A percentile compares a stretch with the other conserved stretches of the same genome.
Conservation (phyloP, 768 basidiomycete species). For the Termitomyces bulborhizus region DNA sequence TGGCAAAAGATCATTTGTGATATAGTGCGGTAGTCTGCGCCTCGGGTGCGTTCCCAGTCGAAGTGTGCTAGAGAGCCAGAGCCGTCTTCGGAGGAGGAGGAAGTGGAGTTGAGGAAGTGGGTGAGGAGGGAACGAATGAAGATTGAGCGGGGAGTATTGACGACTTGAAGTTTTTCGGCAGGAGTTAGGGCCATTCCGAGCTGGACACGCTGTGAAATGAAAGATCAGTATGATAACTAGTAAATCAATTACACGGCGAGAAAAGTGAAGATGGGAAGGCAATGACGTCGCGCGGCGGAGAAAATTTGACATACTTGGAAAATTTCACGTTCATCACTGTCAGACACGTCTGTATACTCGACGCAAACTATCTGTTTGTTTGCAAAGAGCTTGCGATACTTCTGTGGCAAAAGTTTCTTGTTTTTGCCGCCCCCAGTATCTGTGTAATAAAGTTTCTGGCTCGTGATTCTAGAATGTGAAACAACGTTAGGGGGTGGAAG, state of each 20-base stretch:
- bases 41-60: slow-evolving; percentile 45
- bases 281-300: not conserved
- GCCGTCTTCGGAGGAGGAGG: slow-evolving; percentile 39
- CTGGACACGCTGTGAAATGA: slow-evolving; percentile 54
- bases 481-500: not conserved
- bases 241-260: not conserved
- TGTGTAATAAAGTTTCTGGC: slow-evolving; percentile 53
- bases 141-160: slow-evolving; percentile 46
- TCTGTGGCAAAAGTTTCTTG: slow-evolving; percentile 34
- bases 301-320: slow-evolving; percentile 48
- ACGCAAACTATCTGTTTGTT: slow-evolving; percentile 78
- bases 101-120: slow-evolving; percentile 46
- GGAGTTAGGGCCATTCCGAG: slow-evolving; percentile 67
- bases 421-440: slow-evolving; percentile 4
- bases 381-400: slow-evolving; percentile 53
- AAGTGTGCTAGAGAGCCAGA: slow-evolving; percentile 31
- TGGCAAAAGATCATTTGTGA: slow-evolving; percentile 49
- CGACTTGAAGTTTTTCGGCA: slow-evolving; percentile 64
- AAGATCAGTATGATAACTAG: not conserved
- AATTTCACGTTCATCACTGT: slow-evolving; percentile 57
- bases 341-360: slow-evolving; percentile 59
- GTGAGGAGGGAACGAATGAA: slow-evolving; percentile 55
- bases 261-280: not conserved
- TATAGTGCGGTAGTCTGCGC: slow-evolving; percentile 53
- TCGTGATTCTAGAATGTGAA: slow-evolving; percentile 16